These are phyloP conservation scores for Blastobotrys petasosporus DNA, from an alignment of 1,139 yeast genomes.

Conservation along the genomic window DNA sequence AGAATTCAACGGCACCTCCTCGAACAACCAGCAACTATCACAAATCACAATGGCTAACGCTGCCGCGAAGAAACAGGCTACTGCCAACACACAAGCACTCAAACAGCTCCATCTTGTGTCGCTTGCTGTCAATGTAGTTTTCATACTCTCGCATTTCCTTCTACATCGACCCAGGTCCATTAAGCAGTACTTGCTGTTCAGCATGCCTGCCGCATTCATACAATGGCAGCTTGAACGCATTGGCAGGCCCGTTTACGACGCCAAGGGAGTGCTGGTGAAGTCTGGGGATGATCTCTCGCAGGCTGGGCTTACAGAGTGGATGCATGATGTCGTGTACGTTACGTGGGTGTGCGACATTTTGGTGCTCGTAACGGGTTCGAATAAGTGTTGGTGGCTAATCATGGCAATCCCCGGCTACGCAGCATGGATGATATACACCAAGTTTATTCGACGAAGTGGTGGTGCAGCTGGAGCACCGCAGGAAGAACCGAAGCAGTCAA, in stretches of 20 bases:
- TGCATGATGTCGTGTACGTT: slow-evolving; percentile 68
- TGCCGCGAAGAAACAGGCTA: slow-evolving; percentile 64
- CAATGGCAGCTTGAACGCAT: slow-evolving; percentile 55
- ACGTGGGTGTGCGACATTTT: slow-evolving; percentile 59
- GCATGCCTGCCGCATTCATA: slow-evolving; percentile 51
- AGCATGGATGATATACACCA: slow-evolving; percentile 43
- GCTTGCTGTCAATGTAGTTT: slow-evolving; percentile 39
- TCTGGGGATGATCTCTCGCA: slow-evolving; percentile 65
- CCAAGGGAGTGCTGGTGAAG: slow-evolving; percentile 40
- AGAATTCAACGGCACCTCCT: too few relatives aligned
- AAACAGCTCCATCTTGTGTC: slow-evolving; percentile 50
- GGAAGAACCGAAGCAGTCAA: slow-evolving; percentile 35
- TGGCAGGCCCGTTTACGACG: slow-evolving; percentile 58
- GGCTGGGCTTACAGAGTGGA: slow-evolving; percentile 66
- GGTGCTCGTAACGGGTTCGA: slow-evolving; percentile 50
- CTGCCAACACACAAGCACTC: slow-evolving; percentile 48
- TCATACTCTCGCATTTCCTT: slow-evolving; percentile 38
- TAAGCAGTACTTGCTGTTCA: slow-evolving; percentile 49
- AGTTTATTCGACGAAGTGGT: slow-evolving; percentile 15
- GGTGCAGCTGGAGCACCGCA: slow-evolving; percentile 15
- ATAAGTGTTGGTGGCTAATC: slow-evolving; percentile 58
- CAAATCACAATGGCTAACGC: slow-evolving; percentile 50
- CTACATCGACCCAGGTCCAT: slow-evolving; percentile 51
- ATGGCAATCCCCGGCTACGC: slow-evolving; percentile 48
- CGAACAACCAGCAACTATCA: too few relatives aligned